Evolutionary conservation across 2,329 filamentous ascomycete species (phyloP).

Genomic region (Exophiala dermatitidis): DNA sequence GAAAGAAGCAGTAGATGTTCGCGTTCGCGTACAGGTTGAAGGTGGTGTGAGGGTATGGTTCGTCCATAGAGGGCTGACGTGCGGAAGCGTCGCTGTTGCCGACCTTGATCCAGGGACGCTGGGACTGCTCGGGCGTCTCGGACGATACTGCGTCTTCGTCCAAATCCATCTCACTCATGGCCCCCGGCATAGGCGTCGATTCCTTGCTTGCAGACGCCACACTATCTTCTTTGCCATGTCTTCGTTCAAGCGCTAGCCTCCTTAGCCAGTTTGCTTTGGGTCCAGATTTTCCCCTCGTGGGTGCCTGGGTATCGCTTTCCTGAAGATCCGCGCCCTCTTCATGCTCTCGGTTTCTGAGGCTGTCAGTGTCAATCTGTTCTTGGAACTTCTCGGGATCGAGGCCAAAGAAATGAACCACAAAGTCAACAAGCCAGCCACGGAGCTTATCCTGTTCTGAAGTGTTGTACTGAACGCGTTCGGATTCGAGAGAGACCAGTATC

Average conservation of each 20-base stretch:
- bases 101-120: constrained; percentile 47
- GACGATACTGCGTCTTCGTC: constrained; percentile 65
- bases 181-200: constrained; percentile 56
- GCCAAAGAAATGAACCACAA: constrained; percentile 69
- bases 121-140: constrained; percentile 37
- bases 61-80: constrained; percentile 61
- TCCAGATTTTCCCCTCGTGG: constrained; percentile 61
- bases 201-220: constrained; percentile 74
- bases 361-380: constrained; percentile 49
- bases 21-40: constrained; percentile 91
- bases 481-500: constrained; percentile 45
- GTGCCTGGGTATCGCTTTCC: constrained; percentile 62
- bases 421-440: constrained; percentile 66
- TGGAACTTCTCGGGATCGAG: constrained; percentile 63
- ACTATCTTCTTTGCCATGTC: constrained; percentile 74
- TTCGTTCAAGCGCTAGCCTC: constrained; percentile 74
- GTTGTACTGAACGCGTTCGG: constrained; percentile 42
- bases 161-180: constrained; percentile 23
- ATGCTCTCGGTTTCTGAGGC: constrained; percentile 68
- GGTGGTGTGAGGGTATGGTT: constrained; percentile 69
- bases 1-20: constrained; percentile 90
- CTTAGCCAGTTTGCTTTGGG: constrained; percentile 74
- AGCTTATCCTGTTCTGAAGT: constrained; percentile 65
- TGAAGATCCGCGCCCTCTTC: constrained; percentile 60
- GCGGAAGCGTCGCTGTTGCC: constrained; percentile 50